Percentiles rank a stretch among this genome's conserved stretches.
phyloP scores from a whole-genome alignment of 192 early-diverging fungal species.

The Podila horticola region DNA sequence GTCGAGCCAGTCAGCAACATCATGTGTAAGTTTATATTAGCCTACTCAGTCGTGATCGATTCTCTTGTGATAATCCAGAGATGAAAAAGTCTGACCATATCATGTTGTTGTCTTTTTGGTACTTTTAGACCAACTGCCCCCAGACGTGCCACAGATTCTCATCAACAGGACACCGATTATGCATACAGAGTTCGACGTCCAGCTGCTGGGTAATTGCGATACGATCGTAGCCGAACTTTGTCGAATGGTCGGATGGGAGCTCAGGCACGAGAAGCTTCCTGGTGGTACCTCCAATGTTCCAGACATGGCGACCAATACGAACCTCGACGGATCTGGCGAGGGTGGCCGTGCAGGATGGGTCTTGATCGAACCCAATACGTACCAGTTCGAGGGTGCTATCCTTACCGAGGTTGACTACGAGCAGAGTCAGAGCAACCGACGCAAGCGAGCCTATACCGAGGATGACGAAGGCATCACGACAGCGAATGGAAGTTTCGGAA shows the following conservation, averaged over 20 bases:
- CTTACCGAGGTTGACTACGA: conserved; percentile 22
- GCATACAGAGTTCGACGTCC: conserved; percentile 90
- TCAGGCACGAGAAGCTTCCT: conserved; percentile 71
- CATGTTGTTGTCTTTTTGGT: background rate
- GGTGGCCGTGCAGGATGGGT: conserved; percentile 28
- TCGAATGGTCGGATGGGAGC: conserved; percentile 78
- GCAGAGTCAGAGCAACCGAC: conserved; percentile 10
- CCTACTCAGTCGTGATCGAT: conserved; percentile 52
- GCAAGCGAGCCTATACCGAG: conserved; percentile 1
- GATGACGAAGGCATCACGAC: background rate
- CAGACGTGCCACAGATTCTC: conserved; percentile 89
- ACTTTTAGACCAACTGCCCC: conserved; percentile 75
- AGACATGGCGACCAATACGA: conserved; percentile 27
- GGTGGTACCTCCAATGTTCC: conserved; percentile 55
- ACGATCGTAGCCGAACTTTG: conserved; percentile 85
- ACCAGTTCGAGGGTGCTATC: conserved; percentile 64
- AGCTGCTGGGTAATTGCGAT: conserved; percentile 88
- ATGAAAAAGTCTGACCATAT: background rate
- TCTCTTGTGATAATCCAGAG: background rate
- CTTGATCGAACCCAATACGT: conserved; percentile 44
- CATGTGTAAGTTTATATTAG: conserved; percentile 82
- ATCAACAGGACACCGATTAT: conserved; percentile 91
- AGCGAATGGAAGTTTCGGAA: background rate
- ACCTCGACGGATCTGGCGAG: conserved; percentile 27
- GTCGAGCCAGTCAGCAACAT: conserved; percentile 95